phyloP scores from a whole-genome alignment of 2,329 filamentous ascomycete genomes.

The Aureobasidium subglaciale region DNA sequence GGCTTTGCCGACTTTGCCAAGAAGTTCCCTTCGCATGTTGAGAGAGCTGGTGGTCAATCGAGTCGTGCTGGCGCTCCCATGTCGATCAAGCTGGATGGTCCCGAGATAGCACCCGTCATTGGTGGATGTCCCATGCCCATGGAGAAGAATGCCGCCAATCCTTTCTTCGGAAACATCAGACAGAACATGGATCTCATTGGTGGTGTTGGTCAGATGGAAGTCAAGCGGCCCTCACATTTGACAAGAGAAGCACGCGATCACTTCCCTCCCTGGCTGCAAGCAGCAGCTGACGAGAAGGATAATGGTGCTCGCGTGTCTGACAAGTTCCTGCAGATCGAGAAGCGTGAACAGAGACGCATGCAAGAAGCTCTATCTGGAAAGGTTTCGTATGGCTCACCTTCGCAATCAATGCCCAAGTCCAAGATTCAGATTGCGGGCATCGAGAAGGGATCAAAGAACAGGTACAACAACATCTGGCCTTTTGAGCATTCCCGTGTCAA shows the following conservation, averaged over 20 bases:
- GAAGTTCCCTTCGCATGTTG: slow-evolving; percentile 59
- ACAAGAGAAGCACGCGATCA: slow-evolving; percentile 40
- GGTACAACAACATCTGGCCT: slow-evolving; percentile 96
- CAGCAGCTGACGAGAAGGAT: slow-evolving; percentile 59
- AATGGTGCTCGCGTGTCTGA: slow-evolving; percentile 75
- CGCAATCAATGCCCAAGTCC: slow-evolving; percentile 23
- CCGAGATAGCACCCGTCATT: slow-evolving; percentile 66
- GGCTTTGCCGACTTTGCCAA: slow-evolving; percentile 71
- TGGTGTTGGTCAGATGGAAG: slow-evolving; percentile 73
- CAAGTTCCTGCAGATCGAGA: slow-evolving; percentile 77
- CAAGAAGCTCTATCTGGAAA: slow-evolving; percentile 63
- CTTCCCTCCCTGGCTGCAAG: slow-evolving; percentile 71
- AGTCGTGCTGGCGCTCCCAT: slow-evolving; percentile 12
- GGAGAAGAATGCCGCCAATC: slow-evolving; percentile 63
- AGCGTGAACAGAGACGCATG: slow-evolving; percentile 86
- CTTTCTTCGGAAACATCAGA: slow-evolving; percentile 92
- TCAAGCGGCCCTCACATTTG: slow-evolving; percentile 52
- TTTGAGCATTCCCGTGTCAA: slow-evolving; percentile 90
- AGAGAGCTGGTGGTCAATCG: slow-evolving; percentile 30
- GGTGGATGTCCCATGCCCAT: slow-evolving; percentile 80
- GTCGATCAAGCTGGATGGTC: slow-evolving; percentile 43
- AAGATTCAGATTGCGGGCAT: slow-evolving; percentile 76
- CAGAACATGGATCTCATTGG: slow-evolving; percentile 94
- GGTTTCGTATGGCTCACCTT: slow-evolving; percentile 48
- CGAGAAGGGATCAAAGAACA: slow-evolving; percentile 89